Base-by-base conservation (phyloP, 2,329 filamentous ascomycete genomes). In the Fusarium albosuccineum region DNA sequence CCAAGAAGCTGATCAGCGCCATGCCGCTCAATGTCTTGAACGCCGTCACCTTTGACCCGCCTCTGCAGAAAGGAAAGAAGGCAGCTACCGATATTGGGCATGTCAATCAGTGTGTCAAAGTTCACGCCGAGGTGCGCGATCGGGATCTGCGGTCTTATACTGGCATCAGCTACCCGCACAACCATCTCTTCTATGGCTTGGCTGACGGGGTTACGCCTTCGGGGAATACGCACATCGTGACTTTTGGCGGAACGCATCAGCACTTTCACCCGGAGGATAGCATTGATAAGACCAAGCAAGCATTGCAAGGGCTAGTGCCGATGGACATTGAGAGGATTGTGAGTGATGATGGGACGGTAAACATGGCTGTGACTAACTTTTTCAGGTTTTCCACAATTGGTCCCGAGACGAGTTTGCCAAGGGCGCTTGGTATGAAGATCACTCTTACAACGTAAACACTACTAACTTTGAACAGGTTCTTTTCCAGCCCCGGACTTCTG, bases 351-450 rank as follows among this genome's bases (percentile, higher is more conserved):
- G 8, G 2, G n/a, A 3, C 2, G 9, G 3, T 2, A 10, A 4
- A 9, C 4, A 0, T 3, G 4, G 11, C 33, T 11, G n/a, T 54
- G 27, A 39, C 45, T 54, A 33, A 55, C 33, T 2, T 3, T 9
- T 14, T 2, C n/a, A 72, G 75, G 79, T 83, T 0, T 84, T 83
- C 40, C 82, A 85, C 46, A 83, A 85, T 57, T 85, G 82, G 83
- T 77, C 73, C 9, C 80, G 79, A 45, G 82, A 85, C 44, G 77
- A 82, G 29, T 85, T 80, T 52, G 78, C 82, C 0, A 81, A 83
- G 57, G 82, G 82, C 2, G 82, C 80, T 5, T 82, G 75, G 74
- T 75, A 65, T 60, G 73, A 42, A 10, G 3, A 2, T 1, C 1
- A 10, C 2, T 0, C 8, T 3, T 0, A 1, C 4, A 2, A 6